Base-by-base conservation (phyloP, 1,284 basidiomycete genomes). In the Sanguinoderma infundibulare region DNA sequence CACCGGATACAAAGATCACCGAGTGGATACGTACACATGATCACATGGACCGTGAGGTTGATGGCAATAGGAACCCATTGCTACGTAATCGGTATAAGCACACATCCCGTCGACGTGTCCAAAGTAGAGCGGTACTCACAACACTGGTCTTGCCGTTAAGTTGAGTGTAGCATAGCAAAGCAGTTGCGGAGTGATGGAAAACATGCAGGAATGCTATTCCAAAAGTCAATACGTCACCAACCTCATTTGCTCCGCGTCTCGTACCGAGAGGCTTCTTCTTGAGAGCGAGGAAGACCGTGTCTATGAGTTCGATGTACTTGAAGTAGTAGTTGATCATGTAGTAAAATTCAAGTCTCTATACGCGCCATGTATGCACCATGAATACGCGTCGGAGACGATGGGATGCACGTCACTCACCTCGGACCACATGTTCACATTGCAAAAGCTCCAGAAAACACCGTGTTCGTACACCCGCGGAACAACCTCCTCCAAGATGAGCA, bases 311-410 rank as follows among this genome's bases (percentile, higher is more conserved):
- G 66, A 96, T 78, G 74, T 95, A 96, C 77, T 97, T 96, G 87
- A 97, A 94, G 78, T 90, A 95, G 82, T 98, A 99, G 83, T 98
- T 99, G 83, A 98, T 85, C 83, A 98, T 95, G 83, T 98, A 98
- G 81, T 94, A 98, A 71, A 94, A 90, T 76, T 95, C 90, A 73
- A 96, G 82, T 73, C 85, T 85, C 92, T 95, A 68, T n/a, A 20
- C 2, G 26, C 28, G n/a, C n/a, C n/a, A n/a, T n/a, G n/a, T n/a
- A n/a, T n/a, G n/a, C 20, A 15, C 52, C 17, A 36, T 59, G 3
- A 57, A 47, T 40, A 55, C 55, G 59, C 64, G 30, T 53, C 12
- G 35, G n/a, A 51, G 50, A 53, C 55, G 44, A 47, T 56, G 56
- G 22, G 52, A 59, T 57, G 56, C 55, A 62, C 66, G 64, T 59